Evolutionary conservation across 805 yeast species (phyloP).

Genomic region (Myxozyma kluyveri): DNA sequence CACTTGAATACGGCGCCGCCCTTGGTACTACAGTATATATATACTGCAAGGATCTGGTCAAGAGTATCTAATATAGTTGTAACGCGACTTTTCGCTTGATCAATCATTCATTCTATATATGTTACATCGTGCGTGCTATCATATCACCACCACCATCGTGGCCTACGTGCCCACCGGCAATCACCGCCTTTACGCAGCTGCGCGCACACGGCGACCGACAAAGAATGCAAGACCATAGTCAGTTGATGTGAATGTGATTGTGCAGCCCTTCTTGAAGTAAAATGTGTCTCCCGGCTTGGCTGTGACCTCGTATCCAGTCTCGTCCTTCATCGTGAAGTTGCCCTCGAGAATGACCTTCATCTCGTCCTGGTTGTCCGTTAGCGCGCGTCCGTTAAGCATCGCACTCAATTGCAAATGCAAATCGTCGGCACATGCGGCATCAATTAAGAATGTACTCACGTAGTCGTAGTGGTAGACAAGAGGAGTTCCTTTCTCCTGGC

Average conservation of each 20-base stretch:
- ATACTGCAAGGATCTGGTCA: too few species aligned
- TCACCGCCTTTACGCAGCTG: too few species aligned
- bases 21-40: too few species aligned
- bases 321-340: slow-evolving; percentile 59
- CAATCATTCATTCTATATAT: too few species aligned
- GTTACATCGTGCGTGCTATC: too few species aligned
- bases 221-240: slow-evolving; percentile 66
- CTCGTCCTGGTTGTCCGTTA: slow-evolving; percentile 48
- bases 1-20: too few species aligned
- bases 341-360: slow-evolving; percentile 70
- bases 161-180: neutral
- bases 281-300: slow-evolving; percentile 66
- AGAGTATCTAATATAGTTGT: too few species aligned
- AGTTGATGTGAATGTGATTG: slow-evolving; percentile 59
- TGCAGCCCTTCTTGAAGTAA: slow-evolving; percentile 64
- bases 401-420: neutral
- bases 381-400: neutral
- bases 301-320: slow-evolving; percentile 56
- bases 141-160: too few species aligned
- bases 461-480: slow-evolving; percentile 61
- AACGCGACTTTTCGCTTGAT: too few species aligned
- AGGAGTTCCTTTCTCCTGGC: slow-evolving; percentile 65
- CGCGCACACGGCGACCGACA: slow-evolving; percentile 43
- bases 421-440: too few species aligned
- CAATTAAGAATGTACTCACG: slow-evolving; percentile 3